Conservation (phyloP, 345 rosid species). For the Gossypium longicalyx region DNA sequence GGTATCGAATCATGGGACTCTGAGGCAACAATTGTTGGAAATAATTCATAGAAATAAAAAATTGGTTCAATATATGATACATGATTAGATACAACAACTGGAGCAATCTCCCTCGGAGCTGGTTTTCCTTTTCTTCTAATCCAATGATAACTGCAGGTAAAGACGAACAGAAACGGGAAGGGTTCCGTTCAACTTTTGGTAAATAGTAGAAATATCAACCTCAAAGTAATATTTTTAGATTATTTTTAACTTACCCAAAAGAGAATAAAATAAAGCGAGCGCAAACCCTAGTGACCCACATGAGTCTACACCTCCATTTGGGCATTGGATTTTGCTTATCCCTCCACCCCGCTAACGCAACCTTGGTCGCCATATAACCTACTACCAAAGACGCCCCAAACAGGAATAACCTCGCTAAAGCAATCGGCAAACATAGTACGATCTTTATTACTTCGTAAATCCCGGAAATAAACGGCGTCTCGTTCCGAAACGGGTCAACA, state of each 20-base stretch:
- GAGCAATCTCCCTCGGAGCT: constrained; percentile 80
- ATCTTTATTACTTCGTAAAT: constrained; percentile 72
- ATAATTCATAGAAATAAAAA: constrained; percentile 85
- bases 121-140: constrained; percentile 86
- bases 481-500: constrained; percentile 72
- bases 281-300: constrained; percentile 85
- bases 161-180: background rate
- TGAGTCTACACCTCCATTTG: constrained; percentile 70
- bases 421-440: constrained; percentile 67
- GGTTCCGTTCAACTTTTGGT: background rate
- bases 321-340: constrained; percentile 89
- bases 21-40: constrained; percentile 88
- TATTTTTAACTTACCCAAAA: constrained; percentile 54
- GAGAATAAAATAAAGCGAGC: constrained; percentile 80
- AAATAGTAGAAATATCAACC: background rate
- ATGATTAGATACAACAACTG: constrained; percentile 90
- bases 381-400: constrained; percentile 57
- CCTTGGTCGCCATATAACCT: constrained; percentile 68
- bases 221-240: background rate
- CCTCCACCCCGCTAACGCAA: constrained; percentile 79
- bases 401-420: constrained; percentile 47
- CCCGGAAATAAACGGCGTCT: constrained; percentile 49
- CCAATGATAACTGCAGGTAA: constrained; percentile 80
- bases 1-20: constrained; percentile 94
- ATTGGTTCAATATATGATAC: constrained; percentile 90